Percentiles rank a stretch among this genome's conserved stretches.
These are phyloP conservation scores for Fulvia fulva DNA, from an alignment of 2,329 filamentous ascomycete genomes.

Conservation along the genomic window DNA sequence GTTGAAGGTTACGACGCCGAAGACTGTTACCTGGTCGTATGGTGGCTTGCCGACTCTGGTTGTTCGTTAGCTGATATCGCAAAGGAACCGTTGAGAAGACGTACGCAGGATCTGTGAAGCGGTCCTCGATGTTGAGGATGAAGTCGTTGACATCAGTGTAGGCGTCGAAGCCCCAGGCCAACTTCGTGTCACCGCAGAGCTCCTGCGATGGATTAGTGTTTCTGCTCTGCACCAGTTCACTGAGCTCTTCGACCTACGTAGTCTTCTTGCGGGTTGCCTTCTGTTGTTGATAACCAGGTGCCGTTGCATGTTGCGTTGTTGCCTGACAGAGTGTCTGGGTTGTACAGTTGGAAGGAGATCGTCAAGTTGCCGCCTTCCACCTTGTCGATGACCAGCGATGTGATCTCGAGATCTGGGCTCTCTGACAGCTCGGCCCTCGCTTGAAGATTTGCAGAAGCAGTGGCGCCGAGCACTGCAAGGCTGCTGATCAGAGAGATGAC, in stretches of 20 bases:
- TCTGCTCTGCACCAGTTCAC: neutral
- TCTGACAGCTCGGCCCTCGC: constrained; percentile 10
- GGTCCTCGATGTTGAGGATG: constrained; percentile 25
- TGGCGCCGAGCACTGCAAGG: constrained; percentile 4
- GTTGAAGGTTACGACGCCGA: constrained; percentile 22
- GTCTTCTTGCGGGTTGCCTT: constrained; percentile 19
- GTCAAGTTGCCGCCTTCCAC: constrained; percentile 21
- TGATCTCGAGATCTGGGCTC: constrained; percentile 20
- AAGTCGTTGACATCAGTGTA: constrained; percentile 22
- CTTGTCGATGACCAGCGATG: constrained; percentile 16
- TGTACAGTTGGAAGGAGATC: constrained; percentile 27
- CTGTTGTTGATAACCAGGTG: constrained; percentile 20
- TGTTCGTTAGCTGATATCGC: neutral
- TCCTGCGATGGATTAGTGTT: constrained; percentile 12
- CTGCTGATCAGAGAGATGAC: neutral
- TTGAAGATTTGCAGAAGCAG: neutral
- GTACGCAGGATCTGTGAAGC: constrained; percentile 28
- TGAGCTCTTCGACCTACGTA: constrained; percentile 14
- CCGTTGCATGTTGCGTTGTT: constrained; percentile 23
- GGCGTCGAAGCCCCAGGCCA: constrained; percentile 26
- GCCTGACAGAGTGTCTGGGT: constrained; percentile 30
- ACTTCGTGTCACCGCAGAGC: constrained; percentile 20
- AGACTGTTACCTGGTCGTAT: constrained; percentile 28
- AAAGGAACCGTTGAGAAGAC: constrained; percentile 6
- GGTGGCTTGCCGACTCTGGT: constrained; percentile 29